Conservation (phyloP, 768 basidiomycete genomes). For the Boletellus ananiceps region DNA sequence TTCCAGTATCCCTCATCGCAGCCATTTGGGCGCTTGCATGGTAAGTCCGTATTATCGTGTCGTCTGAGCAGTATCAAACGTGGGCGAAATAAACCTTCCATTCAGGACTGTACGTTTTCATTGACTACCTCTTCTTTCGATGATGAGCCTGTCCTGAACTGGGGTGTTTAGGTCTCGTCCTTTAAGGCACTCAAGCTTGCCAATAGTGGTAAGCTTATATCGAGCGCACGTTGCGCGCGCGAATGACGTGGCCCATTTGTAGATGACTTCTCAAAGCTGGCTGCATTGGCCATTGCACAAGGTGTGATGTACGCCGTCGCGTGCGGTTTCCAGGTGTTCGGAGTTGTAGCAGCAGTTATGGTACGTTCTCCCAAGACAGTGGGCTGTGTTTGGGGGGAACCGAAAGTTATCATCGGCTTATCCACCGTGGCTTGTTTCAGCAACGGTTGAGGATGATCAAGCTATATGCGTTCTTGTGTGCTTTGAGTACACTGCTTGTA, state of each 20-base stretch:
- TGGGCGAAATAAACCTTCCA: too few species aligned
- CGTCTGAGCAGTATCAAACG: not conserved
- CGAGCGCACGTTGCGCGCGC: not conserved
- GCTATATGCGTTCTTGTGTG: constrained; percentile 51
- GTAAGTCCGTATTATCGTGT: constrained; percentile 38
- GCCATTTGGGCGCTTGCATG: constrained; percentile 59
- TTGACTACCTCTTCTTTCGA: not conserved
- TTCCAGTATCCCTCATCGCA: constrained; percentile 38
- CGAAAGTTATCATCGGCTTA: not conserved
- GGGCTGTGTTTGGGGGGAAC: not conserved
- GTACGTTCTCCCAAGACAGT: constrained; percentile 36
- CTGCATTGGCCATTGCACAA: constrained; percentile 52
- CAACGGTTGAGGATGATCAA: constrained; percentile 52
- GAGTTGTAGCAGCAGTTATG: constrained; percentile 43
- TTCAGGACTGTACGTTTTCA: constrained; percentile 23
- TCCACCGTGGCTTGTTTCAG: constrained; percentile 28
- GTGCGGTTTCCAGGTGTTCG: constrained; percentile 51
- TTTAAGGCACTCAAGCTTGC: constrained; percentile 52
- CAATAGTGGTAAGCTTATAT: constrained; percentile 40
- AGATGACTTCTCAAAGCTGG: constrained; percentile 43
- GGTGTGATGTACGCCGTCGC: constrained; percentile 53
- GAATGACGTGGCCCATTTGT: constrained; percentile 15
- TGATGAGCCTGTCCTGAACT: not conserved
- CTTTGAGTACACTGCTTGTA: constrained; percentile 44
- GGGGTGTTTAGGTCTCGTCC: constrained; percentile 47